These are phyloP conservation scores for Scutellaria galericulata DNA, from an alignment of 257 asterid species.

Conservation along the genomic window DNA sequence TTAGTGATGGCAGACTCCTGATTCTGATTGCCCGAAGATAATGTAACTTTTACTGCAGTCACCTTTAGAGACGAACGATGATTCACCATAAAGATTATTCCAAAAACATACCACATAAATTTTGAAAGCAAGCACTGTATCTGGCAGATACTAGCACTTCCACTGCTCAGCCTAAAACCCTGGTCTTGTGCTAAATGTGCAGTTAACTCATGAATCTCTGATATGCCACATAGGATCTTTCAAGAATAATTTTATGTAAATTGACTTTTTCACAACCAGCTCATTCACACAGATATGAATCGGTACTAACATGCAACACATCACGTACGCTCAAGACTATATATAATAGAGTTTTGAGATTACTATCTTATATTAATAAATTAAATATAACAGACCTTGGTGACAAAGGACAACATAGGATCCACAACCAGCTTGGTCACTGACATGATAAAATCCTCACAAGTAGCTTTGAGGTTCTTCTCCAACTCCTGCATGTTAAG, in stretches of 20 bases:
- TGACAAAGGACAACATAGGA: conserved; percentile 90
- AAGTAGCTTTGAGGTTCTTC: conserved; percentile 92
- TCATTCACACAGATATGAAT: background rate
- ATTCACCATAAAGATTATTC: conserved; percentile 18
- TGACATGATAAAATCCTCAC: conserved; percentile 97
- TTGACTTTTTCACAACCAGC: no score
- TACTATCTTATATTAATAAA: background rate
- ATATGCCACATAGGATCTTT: background rate
- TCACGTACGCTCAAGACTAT: background rate
- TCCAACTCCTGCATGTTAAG: conserved; percentile 75
- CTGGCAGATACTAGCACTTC: conserved; percentile 5
- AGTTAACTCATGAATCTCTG: conserved; percentile 6
- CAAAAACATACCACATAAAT: conserved; percentile 12
- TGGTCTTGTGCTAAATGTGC: conserved; percentile 20
- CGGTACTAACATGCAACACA: conserved; percentile 3
- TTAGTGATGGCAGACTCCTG: conserved; percentile 70
- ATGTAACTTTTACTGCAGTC: conserved; percentile 90
- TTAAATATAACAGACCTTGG: conserved; percentile 67
- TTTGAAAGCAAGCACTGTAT: conserved; percentile 4
- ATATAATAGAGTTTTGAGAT: background rate
- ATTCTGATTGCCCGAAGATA: conserved; percentile 68
- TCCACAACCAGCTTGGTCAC: conserved; percentile 97
- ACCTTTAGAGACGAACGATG: conserved; percentile 55
- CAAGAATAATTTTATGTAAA: background rate
- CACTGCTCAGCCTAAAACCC: background rate